Evolutionary conservation across 352 stramenopile species (phyloP), one percentile per base, ranked within the genome.

Genomic region (Aphanomyces astaci): DNA sequence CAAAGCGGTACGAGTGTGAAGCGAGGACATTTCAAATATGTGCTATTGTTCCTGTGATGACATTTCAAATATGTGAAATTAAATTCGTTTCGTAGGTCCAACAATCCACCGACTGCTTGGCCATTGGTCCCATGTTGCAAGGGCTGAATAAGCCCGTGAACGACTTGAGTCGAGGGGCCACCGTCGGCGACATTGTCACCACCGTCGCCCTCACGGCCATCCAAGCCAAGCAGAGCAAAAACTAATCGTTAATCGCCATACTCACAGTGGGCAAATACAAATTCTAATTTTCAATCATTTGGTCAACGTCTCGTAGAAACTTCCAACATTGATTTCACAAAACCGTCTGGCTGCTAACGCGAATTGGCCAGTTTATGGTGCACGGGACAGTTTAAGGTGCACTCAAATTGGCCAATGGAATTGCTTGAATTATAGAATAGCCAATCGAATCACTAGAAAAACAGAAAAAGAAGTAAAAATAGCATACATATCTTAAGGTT

Each of bases 141-240:
- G 89, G 89, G 63, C 77, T 96, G 27, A 81, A 80, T 30, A 94
- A 92, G 65, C 89, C 87, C 2, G 87, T 96, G 55, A 95, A 96
- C 63, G 89, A 96, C 72, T 52, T 96, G 49, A 93, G 82, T 55
- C 85, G 87, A n/a, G 88, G 88, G 19, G 84, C 86, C 4, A 92
- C 80, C 4, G 88, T 96, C 40, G 92, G 93, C 64, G 89, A 96
- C 66, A 96, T 96, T 56, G 84, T 96, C 31, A 94, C 88, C 57
- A 96, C 89, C 7, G 80, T 94, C 59, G 89, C 85, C 28, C 87
- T 96, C 70, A 96, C 87, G 22, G 82, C 85, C 15, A 92, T 96
- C 59, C 87, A 96, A 74, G 86, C 84, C 17, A 79, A 91, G 56
- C 81, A 92, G 59, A 78, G 81, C 57, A 78, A 81, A 28, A 36